phyloP scores from a whole-genome alignment of 2,329 filamentous ascomycete genomes.

The Penicillium janthinellum region DNA sequence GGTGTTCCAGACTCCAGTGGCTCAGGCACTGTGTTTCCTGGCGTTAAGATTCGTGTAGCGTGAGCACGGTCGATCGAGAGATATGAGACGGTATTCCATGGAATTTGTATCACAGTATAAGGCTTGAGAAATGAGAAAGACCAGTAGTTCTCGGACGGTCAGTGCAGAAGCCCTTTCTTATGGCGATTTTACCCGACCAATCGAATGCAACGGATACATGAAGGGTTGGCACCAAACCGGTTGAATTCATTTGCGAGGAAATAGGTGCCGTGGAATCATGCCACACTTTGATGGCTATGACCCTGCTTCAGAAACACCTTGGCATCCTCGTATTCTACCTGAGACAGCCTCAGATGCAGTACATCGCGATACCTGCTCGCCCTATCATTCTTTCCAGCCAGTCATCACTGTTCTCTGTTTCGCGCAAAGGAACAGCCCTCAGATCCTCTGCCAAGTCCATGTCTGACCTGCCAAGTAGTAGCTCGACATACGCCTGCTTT shows the following conservation, averaged over 20 bases:
- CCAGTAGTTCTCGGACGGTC: background rate
- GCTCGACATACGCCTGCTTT: background rate
- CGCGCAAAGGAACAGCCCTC: background rate
- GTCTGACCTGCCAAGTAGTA: background rate
- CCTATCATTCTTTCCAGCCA: background rate
- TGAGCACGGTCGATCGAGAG: background rate
- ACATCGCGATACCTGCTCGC: background rate
- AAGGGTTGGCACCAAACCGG: background rate
- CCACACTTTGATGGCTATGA: background rate
- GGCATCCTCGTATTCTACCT: slow-evolving; percentile 12
- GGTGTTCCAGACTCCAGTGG: background rate
- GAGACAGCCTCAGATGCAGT: slow-evolving; percentile 4
- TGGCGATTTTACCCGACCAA: background rate
- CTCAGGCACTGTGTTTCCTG: background rate
- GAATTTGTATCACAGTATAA: too few relatives aligned
- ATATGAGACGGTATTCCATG: too few relatives aligned
- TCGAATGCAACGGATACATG: background rate
- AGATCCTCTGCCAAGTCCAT: background rate
- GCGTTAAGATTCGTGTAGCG: background rate
- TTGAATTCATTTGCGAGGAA: background rate
- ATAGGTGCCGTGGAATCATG: background rate
- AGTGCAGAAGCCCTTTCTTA: background rate
- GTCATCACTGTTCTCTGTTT: background rate
- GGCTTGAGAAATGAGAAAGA: too few relatives aligned
- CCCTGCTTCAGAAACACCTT: background rate